Evolutionary conservation across 805 yeast genomes (phyloP), one percentile per base, ranked within the genome.

Genomic region (Candida cerambycidarum): DNA sequence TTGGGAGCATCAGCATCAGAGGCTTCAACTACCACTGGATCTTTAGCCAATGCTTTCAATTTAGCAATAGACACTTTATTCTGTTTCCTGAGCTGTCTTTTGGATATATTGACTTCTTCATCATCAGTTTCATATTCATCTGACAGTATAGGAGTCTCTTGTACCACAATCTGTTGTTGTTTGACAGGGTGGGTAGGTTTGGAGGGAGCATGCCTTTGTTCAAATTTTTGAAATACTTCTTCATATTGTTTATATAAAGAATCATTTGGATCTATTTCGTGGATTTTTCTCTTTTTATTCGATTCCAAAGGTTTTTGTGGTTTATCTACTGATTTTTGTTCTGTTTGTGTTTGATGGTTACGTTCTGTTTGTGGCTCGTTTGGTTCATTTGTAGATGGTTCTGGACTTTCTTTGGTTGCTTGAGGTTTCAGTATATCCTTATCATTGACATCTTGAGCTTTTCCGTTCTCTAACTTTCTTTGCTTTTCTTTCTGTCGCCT

Each of bases 1-100:
- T 88, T 92, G 1, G 72, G 73, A 0, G 97, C 84, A 65, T 90
- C 93, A 1, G 82, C 83, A 60, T 93, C 98, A 53, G 69, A 79
- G 95, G 95, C 85, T 50, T 89, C 95, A 1, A 92, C 83, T 3
- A 82, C 57, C 44, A 86, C 88, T 0, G 98, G 97, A 19, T 67
- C 65, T 1, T 63, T 50, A 0, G 85, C 71, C 16, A 69, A 59
- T 0, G 85, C 71, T 57, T 90, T 92, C 40, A 92, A 66, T 7
- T 72, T 68, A 0, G 90, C 79, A 12, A 92, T 61, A 1, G 93
- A 76, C 0, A 88, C 76, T 51, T 83, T 82, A 39, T 74, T 69
- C 35, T 62, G 55, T 46, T 72, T 72, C 32, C 80, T 69, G 18
- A 71, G 63, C 56, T 83, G 82, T 41, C 78, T n/a, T 16, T 19